Conservation (phyloP, 495 filamentous ascomycete species). For the Aspergillus panamensis region DNA sequence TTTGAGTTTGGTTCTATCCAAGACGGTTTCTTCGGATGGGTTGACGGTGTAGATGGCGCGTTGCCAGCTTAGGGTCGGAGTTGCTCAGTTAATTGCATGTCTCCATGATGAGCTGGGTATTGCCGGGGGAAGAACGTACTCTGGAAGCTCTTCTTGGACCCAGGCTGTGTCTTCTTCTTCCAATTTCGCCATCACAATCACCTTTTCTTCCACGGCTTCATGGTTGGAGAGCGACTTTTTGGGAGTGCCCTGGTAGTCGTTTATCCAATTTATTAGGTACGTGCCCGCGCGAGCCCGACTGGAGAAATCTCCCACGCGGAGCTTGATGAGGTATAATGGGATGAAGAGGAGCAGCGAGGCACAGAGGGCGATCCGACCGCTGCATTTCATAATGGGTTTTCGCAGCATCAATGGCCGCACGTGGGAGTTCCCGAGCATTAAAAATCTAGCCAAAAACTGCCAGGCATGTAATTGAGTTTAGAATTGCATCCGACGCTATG, state of each 20-base stretch:
- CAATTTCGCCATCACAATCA: conserved; percentile 58
- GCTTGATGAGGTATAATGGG: conserved; percentile 36
- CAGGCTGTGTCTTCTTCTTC: conserved; percentile 57
- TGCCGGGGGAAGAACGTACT: conserved; percentile 27
- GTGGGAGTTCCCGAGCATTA: not conserved
- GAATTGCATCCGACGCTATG: not conserved
- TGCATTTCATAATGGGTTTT: conserved; percentile 37
- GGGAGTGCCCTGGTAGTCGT: conserved; percentile 16
- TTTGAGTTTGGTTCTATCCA: conserved; percentile 37
- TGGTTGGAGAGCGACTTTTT: conserved; percentile 12
- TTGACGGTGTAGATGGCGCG: conserved; percentile 65
- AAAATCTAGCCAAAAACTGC: not conserved
- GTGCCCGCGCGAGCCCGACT: conserved; percentile 45
- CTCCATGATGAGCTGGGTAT: not conserved
- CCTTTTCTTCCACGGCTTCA: conserved; percentile 32
- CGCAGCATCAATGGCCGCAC: not conserved
- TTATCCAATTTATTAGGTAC: conserved; percentile 39
- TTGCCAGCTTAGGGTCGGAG: conserved; percentile 40
- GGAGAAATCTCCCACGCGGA: conserved; percentile 38
- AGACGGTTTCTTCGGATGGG: conserved; percentile 48
- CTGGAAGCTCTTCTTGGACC: conserved; percentile 55
- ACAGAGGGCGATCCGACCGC: conserved; percentile 35
- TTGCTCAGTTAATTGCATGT: not conserved
- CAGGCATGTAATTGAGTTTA: not conserved
- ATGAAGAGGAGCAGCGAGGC: conserved; percentile 29